Conservation (phyloP, 805 yeast species). For the Saturnispora sekii region DNA sequence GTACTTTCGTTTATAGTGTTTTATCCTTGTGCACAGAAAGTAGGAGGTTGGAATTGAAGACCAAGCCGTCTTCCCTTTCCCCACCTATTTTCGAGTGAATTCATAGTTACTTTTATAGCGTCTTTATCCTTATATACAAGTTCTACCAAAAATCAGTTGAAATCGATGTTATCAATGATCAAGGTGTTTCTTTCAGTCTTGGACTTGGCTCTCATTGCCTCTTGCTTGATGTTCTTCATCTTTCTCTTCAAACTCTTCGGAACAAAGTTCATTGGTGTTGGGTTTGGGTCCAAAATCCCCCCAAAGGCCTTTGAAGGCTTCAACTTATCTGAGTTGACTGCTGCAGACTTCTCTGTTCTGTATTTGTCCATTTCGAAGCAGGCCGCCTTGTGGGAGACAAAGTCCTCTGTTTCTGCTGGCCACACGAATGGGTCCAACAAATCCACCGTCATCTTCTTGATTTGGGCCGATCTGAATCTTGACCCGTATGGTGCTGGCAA, state of each 20-base stretch:
- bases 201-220: constrained; percentile 22
- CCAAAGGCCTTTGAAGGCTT: constrained; percentile 67
- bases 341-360: constrained; percentile 39
- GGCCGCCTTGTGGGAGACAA: constrained; percentile 23
- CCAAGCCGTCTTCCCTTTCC: too few relatives aligned
- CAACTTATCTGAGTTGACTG: constrained; percentile 53
- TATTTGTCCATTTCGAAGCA: constrained; percentile 41
- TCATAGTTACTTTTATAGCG: neutral
- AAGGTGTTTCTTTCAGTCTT: constrained; percentile 25
- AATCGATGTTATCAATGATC: constrained; percentile 20
- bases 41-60: too few relatives aligned
- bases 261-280: constrained; percentile 57
- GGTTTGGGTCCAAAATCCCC: constrained; percentile 50
- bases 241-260: constrained; percentile 38
- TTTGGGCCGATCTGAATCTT: constrained; percentile 69
- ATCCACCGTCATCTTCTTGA: constrained; percentile 93
- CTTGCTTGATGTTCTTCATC: constrained; percentile 36
- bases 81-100: too few relatives aligned
- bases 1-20: neutral
- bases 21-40: too few relatives aligned
- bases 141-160: neutral
- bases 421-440: constrained; percentile 93
- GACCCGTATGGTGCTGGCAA: constrained; percentile 46
- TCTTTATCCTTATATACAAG: constrained; percentile 2
- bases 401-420: constrained; percentile 55